Evolutionary conservation across 1,284 basidiomycete species (phyloP).

Genomic region (Microbotryum violaceum): DNA sequence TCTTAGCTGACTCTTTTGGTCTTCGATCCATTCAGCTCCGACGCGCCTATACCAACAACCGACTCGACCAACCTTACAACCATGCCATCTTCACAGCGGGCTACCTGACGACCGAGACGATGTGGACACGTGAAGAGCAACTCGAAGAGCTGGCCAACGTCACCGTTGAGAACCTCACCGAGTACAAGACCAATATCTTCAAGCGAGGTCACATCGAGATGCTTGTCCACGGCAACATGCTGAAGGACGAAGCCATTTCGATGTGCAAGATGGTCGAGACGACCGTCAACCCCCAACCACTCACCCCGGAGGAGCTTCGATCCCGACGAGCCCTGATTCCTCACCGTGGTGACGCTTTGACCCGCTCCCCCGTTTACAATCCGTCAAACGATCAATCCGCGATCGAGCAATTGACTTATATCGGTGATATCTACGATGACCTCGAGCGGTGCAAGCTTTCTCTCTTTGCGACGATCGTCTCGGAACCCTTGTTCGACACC

Average conservation of each 20-base stretch:
- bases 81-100: slow-evolving; percentile 71
- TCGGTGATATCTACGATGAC: slow-evolving; percentile 51
- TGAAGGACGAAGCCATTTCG: slow-evolving; percentile 66
- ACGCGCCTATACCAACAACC: slow-evolving; percentile 77
- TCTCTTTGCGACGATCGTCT: slow-evolving; percentile 56
- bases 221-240: slow-evolving; percentile 77
- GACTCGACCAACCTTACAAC: slow-evolving; percentile 72
- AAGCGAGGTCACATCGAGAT: slow-evolving; percentile 64
- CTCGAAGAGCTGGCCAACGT: slow-evolving; percentile 68
- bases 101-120: slow-evolving; percentile 60
- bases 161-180: slow-evolving; percentile 62
- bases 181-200: slow-evolving; percentile 59
- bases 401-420: slow-evolving; percentile 55
- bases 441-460: slow-evolving; percentile 40
- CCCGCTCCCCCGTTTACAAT: slow-evolving; percentile 58
- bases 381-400: slow-evolving; percentile 76
- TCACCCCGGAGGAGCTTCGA: slow-evolving; percentile 52
- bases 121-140: slow-evolving; percentile 75
- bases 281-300: slow-evolving; percentile 54
- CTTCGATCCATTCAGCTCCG: slow-evolving; percentile 48
- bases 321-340: slow-evolving; percentile 60
- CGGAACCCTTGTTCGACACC: slow-evolving; percentile 86
- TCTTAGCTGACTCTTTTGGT: no score
- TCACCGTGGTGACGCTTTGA: slow-evolving; percentile 51
- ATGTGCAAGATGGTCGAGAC: slow-evolving; percentile 66